Conservation (phyloP, 495 filamentous ascomycete genomes). For the Sabuloglossum arenarium region DNA sequence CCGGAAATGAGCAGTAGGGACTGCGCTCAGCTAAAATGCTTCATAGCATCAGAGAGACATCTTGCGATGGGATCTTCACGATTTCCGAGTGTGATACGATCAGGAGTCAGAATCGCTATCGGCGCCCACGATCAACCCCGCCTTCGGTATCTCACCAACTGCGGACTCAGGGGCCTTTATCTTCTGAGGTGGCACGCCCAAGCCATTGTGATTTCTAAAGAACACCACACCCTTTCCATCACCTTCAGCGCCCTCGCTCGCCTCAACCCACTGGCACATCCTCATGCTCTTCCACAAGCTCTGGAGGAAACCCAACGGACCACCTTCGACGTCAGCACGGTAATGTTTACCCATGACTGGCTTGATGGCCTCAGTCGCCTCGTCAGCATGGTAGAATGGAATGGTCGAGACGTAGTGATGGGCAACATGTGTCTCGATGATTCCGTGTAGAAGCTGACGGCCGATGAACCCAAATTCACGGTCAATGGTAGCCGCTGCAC, state of each 20-base stretch:
- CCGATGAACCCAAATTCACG: conserved; percentile 40
- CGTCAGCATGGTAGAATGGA: conserved; percentile 40
- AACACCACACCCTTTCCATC: conserved; percentile 32
- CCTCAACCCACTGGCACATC: conserved; percentile 33
- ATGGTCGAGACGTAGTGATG: conserved; percentile 42
- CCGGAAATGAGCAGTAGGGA: too few species aligned
- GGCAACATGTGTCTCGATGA: conserved; percentile 40
- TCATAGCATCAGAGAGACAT: too few species aligned
- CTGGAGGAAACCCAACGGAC: conserved; percentile 31
- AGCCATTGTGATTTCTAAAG: conserved; percentile 24
- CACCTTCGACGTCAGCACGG: conserved; percentile 29
- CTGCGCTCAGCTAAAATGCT: too few species aligned
- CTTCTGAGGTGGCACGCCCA: conserved; percentile 6
- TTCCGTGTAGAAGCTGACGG: conserved; percentile 35
- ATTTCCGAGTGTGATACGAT: not conserved
- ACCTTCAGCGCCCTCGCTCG: conserved; percentile 14
- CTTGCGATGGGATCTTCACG: too few species aligned
- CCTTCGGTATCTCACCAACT: not conserved
- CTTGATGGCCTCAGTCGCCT: conserved; percentile 38
- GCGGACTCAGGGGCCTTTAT: not conserved
- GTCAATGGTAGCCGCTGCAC: conserved; percentile 37
- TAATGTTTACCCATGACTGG: conserved; percentile 34
- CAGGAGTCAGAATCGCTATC: not conserved
- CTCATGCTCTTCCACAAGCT: conserved; percentile 31
- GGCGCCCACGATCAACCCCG: not conserved